Conservation (phyloP, 768 basidiomycete species). For the Leccinum truebloodii region DNA sequence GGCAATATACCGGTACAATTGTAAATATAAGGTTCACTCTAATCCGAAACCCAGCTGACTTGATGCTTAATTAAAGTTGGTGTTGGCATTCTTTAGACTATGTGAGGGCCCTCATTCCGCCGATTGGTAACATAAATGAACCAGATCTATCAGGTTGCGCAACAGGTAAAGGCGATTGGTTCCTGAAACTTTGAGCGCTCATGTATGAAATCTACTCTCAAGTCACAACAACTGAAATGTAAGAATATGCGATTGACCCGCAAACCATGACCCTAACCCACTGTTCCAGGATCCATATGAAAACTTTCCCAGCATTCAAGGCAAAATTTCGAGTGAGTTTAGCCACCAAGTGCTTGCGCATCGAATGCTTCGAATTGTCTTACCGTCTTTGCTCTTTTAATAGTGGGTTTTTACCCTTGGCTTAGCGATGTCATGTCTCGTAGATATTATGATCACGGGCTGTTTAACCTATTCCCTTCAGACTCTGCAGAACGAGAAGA, state of each 20-base stretch:
- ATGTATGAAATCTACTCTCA: slow-evolving; percentile 5
- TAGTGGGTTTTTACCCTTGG: slow-evolving; percentile 56
- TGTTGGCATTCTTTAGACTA: slow-evolving; percentile 32
- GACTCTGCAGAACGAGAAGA: slow-evolving; percentile 40
- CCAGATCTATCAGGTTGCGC: slow-evolving; percentile 35
- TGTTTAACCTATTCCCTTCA: slow-evolving; percentile 46
- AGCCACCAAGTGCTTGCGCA: neutral
- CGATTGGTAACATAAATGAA: neutral
- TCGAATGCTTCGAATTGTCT: neutral
- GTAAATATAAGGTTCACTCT: slow-evolving; percentile 29
- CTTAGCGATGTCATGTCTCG: slow-evolving; percentile 46
- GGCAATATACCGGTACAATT: slow-evolving; percentile 33
- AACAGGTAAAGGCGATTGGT: slow-evolving; percentile 22
- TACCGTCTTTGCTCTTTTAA: neutral
- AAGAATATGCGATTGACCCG: slow-evolving; percentile 3
- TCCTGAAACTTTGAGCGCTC: slow-evolving; percentile 9
- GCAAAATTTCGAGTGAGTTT: slow-evolving; percentile 22
- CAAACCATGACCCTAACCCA: neutral
- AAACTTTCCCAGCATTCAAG: slow-evolving; percentile 28
- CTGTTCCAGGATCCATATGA: slow-evolving; percentile 26
- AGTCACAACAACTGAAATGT: slow-evolving; percentile 36
- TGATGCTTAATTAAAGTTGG: slow-evolving; percentile 19
- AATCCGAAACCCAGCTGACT: slow-evolving; percentile 2
- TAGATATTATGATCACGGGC: slow-evolving; percentile 52
- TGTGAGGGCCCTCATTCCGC: slow-evolving; percentile 22